Conservation (phyloP, 441 rosid genomes). For the Eutrema salsugineum region DNA sequence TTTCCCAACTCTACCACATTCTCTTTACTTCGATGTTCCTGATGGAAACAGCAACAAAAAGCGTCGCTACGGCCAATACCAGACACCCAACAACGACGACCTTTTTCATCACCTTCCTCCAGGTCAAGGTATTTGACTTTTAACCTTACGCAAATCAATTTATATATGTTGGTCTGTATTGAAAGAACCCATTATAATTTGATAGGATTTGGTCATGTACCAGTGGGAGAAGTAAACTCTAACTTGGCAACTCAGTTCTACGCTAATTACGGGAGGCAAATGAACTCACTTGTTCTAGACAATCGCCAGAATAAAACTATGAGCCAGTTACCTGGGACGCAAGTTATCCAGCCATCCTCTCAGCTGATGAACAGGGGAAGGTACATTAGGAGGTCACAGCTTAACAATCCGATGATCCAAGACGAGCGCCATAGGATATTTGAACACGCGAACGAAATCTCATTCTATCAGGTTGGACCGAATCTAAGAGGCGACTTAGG, state of each 20-base stretch:
- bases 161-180: not conserved
- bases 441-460: not conserved
- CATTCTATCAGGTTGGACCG: not conserved
- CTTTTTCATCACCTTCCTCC: not conserved
- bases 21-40: not conserved
- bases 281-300: not conserved
- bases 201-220: not conserved
- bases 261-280: not conserved
- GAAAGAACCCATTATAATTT: not conserved
- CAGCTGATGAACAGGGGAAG: not conserved
- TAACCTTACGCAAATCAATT: not conserved
- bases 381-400: not conserved
- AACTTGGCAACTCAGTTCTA: not conserved
- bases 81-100: not conserved
- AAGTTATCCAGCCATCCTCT: not conserved
- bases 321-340: not conserved
- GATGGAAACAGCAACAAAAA: not conserved
- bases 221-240: not conserved
- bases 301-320: not conserved
- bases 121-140: not conserved
- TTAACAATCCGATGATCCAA: not conserved
- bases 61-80: not conserved
- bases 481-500: not conserved
- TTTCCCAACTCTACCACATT: constrained; percentile 2
- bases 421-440: not conserved